Evolutionary conservation across 306 rosid genomes (phyloP).

Genomic region (Carpinus fangiana): DNA sequence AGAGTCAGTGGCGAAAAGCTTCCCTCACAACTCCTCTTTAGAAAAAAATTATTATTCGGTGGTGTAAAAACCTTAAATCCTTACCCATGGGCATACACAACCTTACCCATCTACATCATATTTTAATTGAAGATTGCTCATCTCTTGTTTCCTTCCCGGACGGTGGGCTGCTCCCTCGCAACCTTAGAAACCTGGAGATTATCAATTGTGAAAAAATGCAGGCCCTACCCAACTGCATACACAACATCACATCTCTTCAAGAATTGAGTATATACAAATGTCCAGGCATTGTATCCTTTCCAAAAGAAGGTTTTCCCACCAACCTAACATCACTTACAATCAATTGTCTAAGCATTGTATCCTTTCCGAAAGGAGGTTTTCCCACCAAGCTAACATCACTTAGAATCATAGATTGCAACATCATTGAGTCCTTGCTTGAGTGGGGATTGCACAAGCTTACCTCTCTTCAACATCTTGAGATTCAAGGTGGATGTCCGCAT

Average conservation of each 20-base stretch:
- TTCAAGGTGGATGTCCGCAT: no score
- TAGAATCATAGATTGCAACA: no score
- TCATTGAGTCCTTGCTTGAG: no score
- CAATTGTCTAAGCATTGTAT: no score
- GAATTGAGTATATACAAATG: background rate
- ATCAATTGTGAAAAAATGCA: background rate
- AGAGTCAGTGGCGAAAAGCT: constrained; percentile 10
- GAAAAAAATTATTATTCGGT: constrained; percentile 6
- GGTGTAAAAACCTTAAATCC: constrained; percentile 22
- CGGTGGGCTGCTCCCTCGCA: background rate
- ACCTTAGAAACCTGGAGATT: background rate
- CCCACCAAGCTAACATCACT: no score
- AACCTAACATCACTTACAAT: constrained; percentile 3
- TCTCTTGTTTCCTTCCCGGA: constrained; percentile 13
- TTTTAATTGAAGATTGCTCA: constrained; percentile 7
- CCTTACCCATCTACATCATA: background rate
- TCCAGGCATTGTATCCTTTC: constrained; percentile 1
- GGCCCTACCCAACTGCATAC: constrained; percentile 8
- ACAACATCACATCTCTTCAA: constrained; percentile 13
- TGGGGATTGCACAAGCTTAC: no score
- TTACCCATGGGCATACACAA: constrained; percentile 18
- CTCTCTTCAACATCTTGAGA: no score
- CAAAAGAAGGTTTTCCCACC: constrained; percentile 14
- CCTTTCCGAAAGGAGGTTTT: no score
- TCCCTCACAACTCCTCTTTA: background rate